Base-by-base conservation (phyloP, 345 rosid genomes). In the Camelina laxa region DNA sequence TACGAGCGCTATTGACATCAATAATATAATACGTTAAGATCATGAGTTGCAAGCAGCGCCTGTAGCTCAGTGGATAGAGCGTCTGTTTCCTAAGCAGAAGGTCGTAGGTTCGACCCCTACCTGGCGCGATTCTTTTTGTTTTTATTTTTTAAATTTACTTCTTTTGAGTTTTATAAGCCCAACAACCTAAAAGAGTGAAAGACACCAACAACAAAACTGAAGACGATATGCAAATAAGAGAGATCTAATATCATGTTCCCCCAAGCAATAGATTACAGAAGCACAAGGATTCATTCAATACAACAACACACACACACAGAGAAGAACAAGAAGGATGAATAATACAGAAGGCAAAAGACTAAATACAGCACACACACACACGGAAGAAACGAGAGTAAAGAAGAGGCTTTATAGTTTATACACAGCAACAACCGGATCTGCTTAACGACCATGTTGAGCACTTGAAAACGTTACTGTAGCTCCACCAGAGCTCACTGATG, bases 21-120 rank as follows among this genome's bases (percentile, higher is more conserved):
- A 0, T 13, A 13, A 13, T 15, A 27, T 0, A 14, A 14, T 0
- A 6, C 6, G 14, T 24, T 2, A 13, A 1, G 35, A 0, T 7
- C 7, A 1, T 1, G 0, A 1, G 3, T 16, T 0, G 0, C 12
- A 8, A 33, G 0, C 2, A 12, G 90, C 90, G 87, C 88, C 82
- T 85, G 92, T 89, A 91, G 97, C 95, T 89, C 97, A 91, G 95
- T 89, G 92, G 92, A 91, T 91, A 91, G 92, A 91, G 97, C 95
- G 92, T 91, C 89, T 87, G 91, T 89, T 87, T 89, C 96, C 96
- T 91, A 91, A 91, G 95, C 91, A 86, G 95, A 89, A 89, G 88
- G 97, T 74, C 92, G 91, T 75, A 91, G 89, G 88, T 89, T 91
- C 95, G 91, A 89, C 88, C 97, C 92, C 92, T 86, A 74, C 87